A percentile compares a stretch with the other conserved stretches of the same genome.
Evolutionary conservation across 2,329 filamentous ascomycete genomes (phyloP).

Genomic region (Clonostachys chloroleuca): DNA sequence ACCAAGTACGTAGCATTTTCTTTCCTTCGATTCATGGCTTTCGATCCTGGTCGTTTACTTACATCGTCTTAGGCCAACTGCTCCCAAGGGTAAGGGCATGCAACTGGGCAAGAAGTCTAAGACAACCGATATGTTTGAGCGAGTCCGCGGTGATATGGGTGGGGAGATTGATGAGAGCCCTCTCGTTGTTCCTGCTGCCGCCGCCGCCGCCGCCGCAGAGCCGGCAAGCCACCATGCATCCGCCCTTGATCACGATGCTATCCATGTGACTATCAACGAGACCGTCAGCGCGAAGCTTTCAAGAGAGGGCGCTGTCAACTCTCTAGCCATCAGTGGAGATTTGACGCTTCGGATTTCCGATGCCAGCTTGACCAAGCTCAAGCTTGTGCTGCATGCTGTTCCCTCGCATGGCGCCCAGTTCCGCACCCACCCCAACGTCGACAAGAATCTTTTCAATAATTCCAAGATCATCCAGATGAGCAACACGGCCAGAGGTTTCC

Average conservation of each 20-base stretch:
- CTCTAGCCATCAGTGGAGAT: conserved; percentile 86
- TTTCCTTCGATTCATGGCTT: no score
- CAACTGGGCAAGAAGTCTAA: conserved; percentile 98
- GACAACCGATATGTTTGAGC: conserved; percentile 94
- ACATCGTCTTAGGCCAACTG: conserved; percentile 38
- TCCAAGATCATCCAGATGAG: conserved; percentile 85
- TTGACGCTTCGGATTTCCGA: conserved; percentile 88
- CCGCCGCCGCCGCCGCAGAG: conserved; percentile 46
- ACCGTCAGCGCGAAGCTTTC: conserved; percentile 86
- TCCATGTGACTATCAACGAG: conserved; percentile 86
- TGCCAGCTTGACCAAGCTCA: conserved; percentile 84
- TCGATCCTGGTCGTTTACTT: no score
- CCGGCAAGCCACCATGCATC: conserved; percentile 55
- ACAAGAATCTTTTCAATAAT: conserved; percentile 80
- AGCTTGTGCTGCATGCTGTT: conserved; percentile 72
- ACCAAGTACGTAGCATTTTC: conserved; percentile 58
- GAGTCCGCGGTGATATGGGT: conserved; percentile 88
- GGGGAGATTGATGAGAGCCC: conserved; percentile 75
- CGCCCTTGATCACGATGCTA: conserved; percentile 73
- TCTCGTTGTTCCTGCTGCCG: conserved; percentile 57
- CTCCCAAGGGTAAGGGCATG: conserved; percentile 94
- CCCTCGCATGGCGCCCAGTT: conserved; percentile 84
- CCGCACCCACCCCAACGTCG: conserved; percentile 94
- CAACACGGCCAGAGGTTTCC: conserved; percentile 84
- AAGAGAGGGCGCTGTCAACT: conserved; percentile 81